Base-by-base conservation (phyloP, 75 land plant species). In the Sequoia sempervirens region DNA sequence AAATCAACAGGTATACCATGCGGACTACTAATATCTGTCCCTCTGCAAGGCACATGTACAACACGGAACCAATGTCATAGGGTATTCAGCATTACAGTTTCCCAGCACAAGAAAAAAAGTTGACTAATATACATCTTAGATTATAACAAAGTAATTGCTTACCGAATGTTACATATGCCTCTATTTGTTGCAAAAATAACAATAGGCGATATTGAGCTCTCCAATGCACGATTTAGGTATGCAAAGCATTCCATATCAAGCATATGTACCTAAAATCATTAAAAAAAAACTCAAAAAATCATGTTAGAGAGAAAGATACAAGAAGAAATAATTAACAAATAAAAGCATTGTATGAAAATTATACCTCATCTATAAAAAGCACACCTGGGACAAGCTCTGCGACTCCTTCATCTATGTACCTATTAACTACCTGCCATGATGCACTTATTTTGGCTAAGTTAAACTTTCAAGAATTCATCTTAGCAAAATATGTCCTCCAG, bases 331-430 rank as follows among this genome's bases (percentile, higher is more conserved):
- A 74, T 30, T 53, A 69, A 9, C n/a, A 81, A 43, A 52, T 36
- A 79, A 53, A 78, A 69, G 28, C 53, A 15, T 40, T 56, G 56
- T 13, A 64, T 40, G 12, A 23, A 52, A 36, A 47, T 36, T 54
- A 41, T 83, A 97, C 99, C 98, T 97, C 99, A 85, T 97, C 99
- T 82, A 97, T 96, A 81, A 97, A 97, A 43, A 97, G 88, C 28
- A 97, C 99, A 10, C 99, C 99, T 82, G 99, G 99, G 23, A 97
- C 99, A 82, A 97, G 98, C 87, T 97, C 99, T 81, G 99, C 99
- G 50, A 94, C 91, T 75, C 99, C 99, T 86, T 96, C 99, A 85
- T 97, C 96, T 79, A 97, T 97, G 64, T 96, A 97, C 46, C 92
- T 88, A 82, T 97, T 96, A n/a, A 97, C 99, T 37, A 97, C 99